Evolutionary conservation across 192 early-diverging fungal genomes (phyloP).

Genomic region (Chytriomyces sp.): DNA sequence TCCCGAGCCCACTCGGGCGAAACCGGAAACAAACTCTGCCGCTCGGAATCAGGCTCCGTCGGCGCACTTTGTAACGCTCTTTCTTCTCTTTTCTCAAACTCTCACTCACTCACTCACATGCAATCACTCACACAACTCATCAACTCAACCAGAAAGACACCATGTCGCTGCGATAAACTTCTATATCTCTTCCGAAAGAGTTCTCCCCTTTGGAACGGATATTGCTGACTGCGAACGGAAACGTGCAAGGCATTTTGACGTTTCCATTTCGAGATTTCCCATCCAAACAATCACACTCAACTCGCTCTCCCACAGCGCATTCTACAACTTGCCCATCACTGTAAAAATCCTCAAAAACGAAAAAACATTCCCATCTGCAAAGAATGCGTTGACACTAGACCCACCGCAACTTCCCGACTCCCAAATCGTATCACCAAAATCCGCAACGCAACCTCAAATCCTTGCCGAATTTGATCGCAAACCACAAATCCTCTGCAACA

Average conservation of each 20-base stretch:
- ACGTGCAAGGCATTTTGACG: conserved; percentile 60
- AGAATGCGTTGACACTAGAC: too few relatives aligned
- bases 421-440: conserved; percentile 5
- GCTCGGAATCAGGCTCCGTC: neutral
- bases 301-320: conserved; percentile 36
- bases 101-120: neutral
- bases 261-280: conserved; percentile 7
- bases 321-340: conserved; percentile 53
- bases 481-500: conserved; percentile 40
- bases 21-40: conserved; percentile 2
- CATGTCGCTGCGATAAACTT: conserved; percentile 52
- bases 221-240: conserved; percentile 60
- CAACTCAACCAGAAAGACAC: conserved; percentile 48
- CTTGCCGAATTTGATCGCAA: conserved; percentile 45
- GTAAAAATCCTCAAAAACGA: conserved; percentile 55
- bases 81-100: neutral
- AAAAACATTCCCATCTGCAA: neutral
- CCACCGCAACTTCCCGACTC: neutral
- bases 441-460: neutral
- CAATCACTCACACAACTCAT: too few relatives aligned
- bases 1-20: neutral
- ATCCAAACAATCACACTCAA: neutral
- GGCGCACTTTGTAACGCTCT: conserved; percentile 6
- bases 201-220: conserved; percentile 58
- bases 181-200: conserved; percentile 32